Evolutionary conservation across 441 rosid genomes (phyloP).

Genomic region (Croton setiger): DNA sequence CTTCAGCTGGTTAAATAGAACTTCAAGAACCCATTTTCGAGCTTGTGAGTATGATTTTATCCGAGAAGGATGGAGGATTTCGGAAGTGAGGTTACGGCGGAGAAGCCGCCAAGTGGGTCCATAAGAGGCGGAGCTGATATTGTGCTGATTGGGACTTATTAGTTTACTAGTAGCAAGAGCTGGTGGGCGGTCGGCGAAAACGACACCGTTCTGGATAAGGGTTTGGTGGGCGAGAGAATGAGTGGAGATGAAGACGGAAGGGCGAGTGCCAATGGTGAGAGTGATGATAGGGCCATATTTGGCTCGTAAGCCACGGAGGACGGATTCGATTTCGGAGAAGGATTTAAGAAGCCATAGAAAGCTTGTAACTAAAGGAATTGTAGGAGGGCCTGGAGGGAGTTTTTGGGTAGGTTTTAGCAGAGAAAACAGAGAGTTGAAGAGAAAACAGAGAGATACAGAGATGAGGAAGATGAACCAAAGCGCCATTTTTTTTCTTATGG

Average conservation of each 20-base stretch:
- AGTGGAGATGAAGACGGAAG: slow-evolving; percentile 22
- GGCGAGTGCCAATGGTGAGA: slow-evolving; percentile 14
- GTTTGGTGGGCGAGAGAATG: slow-evolving; percentile 22
- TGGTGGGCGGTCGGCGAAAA: slow-evolving; percentile 29
- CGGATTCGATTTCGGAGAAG: neutral
- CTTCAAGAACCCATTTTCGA: slow-evolving; percentile 26
- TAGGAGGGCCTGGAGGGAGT: slow-evolving; percentile 34
- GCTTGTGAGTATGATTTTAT: slow-evolving; percentile 23
- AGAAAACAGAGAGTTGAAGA: slow-evolving; percentile 23
- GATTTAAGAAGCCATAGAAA: slow-evolving; percentile 8
- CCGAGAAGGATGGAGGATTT: slow-evolving; percentile 28
- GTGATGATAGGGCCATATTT: slow-evolving; percentile 27
- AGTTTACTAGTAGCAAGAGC: slow-evolving; percentile 6
- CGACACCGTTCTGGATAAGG: slow-evolving; percentile 19
- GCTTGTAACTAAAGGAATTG: slow-evolving; percentile 24
- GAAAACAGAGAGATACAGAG: slow-evolving; percentile 3
- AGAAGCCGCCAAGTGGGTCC: slow-evolving; percentile 35
- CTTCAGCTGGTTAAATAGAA: slow-evolving; percentile 18
- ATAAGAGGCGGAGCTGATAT: slow-evolving; percentile 25
- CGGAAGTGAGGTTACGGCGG: slow-evolving; percentile 33
- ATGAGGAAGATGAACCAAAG: slow-evolving; percentile 3
- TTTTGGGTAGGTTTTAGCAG: slow-evolving; percentile 7
- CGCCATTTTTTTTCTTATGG: neutral
- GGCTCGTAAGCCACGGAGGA: slow-evolving; percentile 11
- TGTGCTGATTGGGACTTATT: slow-evolving; percentile 20